A percentile compares a stretch with the other conserved stretches of the same genome.
Conservation (phyloP, 352 stramenopile species). For the Globisporangium recalcitrans region DNA sequence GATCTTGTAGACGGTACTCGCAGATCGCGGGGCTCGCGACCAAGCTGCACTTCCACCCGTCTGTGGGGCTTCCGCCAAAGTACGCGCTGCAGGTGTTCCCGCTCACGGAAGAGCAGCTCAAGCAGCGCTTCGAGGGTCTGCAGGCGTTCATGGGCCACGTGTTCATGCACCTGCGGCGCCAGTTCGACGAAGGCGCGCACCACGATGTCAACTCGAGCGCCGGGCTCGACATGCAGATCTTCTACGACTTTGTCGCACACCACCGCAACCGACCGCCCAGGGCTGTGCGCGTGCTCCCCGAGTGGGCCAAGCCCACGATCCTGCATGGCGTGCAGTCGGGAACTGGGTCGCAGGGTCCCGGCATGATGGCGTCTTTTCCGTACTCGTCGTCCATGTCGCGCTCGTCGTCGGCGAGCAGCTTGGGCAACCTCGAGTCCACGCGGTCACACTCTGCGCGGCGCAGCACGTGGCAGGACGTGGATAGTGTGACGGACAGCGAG, state of each 20-base stretch:
- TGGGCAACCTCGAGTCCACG: slow-evolving; percentile 13
- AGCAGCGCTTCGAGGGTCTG: slow-evolving; percentile 65
- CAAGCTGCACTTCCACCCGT: slow-evolving; percentile 64
- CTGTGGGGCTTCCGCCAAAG: slow-evolving; percentile 69
- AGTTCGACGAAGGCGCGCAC: slow-evolving; percentile 51
- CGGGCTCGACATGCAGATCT: slow-evolving; percentile 80
- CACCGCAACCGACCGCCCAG: slow-evolving; percentile 61
- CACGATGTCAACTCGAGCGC: slow-evolving; percentile 53
- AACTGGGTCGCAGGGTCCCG: background rate
- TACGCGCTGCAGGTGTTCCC: slow-evolving; percentile 78
- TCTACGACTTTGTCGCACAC: slow-evolving; percentile 67
- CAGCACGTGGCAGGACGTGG: slow-evolving; percentile 44
- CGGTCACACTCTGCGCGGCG: slow-evolving; percentile 8
- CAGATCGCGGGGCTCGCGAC: slow-evolving; percentile 56
- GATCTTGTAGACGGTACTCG: slow-evolving; percentile 48
- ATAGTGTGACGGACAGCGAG: slow-evolving; percentile 60
- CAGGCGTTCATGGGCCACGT: slow-evolving; percentile 50
- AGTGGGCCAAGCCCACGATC: slow-evolving; percentile 49
- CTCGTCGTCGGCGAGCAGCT: slow-evolving; percentile 16
- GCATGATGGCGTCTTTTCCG: slow-evolving; percentile 4
- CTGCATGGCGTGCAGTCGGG: slow-evolving; percentile 18
- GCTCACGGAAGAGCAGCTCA: slow-evolving; percentile 51
- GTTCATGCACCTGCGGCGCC: slow-evolving; percentile 32
- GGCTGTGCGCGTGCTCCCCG: slow-evolving; percentile 39
- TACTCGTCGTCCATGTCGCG: slow-evolving; percentile 12